Percentiles rank a stretch among this genome's conserved stretches.
Conservation (phyloP, 2,329 filamentous ascomycete species). For the Talaromyces sp. region DNA sequence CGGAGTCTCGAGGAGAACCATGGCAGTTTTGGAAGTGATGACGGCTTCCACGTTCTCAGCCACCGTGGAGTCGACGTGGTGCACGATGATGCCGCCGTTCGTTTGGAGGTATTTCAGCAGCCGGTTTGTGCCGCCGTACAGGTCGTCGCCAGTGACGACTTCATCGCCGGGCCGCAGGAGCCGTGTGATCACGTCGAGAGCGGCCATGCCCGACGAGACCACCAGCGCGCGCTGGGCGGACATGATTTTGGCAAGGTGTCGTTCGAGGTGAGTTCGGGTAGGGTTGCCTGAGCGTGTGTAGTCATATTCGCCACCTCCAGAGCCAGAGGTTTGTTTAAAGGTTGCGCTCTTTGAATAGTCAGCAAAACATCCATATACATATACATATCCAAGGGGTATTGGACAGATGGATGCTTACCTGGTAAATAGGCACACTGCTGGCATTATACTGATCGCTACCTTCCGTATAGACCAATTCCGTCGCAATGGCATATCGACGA, state of each 20-base stretch:
- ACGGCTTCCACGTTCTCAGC: conserved; percentile 64
- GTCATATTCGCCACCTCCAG: conserved; percentile 85
- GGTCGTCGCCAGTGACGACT: conserved; percentile 92
- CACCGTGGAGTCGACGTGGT: conserved; percentile 91
- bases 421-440: conserved; percentile 95
- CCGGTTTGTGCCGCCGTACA: conserved; percentile 93
- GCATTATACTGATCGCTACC: conserved; percentile 95
- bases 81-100: conserved; percentile 86
- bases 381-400: not conserved
- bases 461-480: conserved; percentile 94
- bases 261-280: conserved; percentile 90
- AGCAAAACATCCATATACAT: not conserved
- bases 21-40: conserved; percentile 75
- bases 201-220: conserved; percentile 95
- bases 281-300: conserved; percentile 98
- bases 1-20: conserved; percentile 93
- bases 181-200: conserved; percentile 90
- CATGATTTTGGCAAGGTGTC: conserved; percentile 99
- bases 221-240: conserved; percentile 84
- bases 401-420: conserved; percentile 43
- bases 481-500: conserved; percentile 86
- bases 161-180: conserved; percentile 89
- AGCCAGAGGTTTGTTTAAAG: conserved; percentile 85
- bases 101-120: conserved; percentile 86
- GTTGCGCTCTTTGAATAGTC: conserved; percentile 66